Percentiles rank a stretch among this genome's conserved stretches.
Evolutionary conservation across 805 yeast species (phyloP).

Genomic region (Candida nonsorbophila): DNA sequence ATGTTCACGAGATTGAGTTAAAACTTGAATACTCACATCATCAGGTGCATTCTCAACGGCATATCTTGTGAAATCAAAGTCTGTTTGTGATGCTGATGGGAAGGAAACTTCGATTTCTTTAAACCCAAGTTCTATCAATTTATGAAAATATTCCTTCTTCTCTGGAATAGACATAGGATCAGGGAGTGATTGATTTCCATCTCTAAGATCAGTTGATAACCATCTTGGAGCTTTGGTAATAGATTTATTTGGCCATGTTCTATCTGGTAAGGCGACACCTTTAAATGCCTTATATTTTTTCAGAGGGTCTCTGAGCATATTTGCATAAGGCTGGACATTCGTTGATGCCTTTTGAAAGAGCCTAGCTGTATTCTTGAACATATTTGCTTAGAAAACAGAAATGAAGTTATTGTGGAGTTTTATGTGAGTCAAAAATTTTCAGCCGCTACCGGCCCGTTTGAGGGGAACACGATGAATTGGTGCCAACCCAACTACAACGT

Average conservation of each 20-base stretch:
- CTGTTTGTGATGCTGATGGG: conserved; percentile 80
- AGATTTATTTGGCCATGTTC: conserved; percentile 67
- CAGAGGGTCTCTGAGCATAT: conserved; percentile 69
- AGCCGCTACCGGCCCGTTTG: too few relatives aligned
- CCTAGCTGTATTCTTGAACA: conserved; percentile 8
- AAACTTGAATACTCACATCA: conserved; percentile 68
- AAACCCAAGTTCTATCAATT: conserved; percentile 67
- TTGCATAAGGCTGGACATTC: conserved; percentile 6
- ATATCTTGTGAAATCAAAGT: conserved; percentile 74
- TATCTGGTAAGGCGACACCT: conserved; percentile 50
- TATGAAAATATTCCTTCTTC: conserved; percentile 70
- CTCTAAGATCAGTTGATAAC: conserved; percentile 76
- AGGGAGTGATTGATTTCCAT: conserved; percentile 77
- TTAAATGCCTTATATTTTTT: conserved; percentile 53
- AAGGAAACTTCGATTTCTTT: conserved; percentile 78
- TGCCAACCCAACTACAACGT: too few relatives aligned
- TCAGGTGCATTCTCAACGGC: conserved; percentile 77
- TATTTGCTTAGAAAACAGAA: too few relatives aligned
- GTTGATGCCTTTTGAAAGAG: conserved; percentile 9
- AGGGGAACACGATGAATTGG: too few relatives aligned
- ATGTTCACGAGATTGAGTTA: conserved; percentile 74
- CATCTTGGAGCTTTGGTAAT: conserved; percentile 74
- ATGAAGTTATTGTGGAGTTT: too few relatives aligned
- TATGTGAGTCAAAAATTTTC: too few relatives aligned
- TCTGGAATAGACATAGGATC: conserved; percentile 77